phyloP scores from a whole-genome alignment of 1,284 basidiomycete species.

The Ustilago trichophora region DNA sequence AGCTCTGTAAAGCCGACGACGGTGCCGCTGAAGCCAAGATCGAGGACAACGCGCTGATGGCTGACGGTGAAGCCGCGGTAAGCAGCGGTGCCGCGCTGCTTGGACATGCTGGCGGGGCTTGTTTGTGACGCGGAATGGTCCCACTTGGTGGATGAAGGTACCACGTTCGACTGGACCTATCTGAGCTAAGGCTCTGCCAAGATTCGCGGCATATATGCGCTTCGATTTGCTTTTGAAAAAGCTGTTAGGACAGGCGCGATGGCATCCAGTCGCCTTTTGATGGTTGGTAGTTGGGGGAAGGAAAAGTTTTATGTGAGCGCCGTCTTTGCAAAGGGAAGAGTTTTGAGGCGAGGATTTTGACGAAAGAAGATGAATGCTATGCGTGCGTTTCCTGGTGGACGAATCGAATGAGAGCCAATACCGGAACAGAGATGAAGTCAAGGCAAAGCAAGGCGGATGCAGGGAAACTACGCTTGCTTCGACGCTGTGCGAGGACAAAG shows the following conservation, averaged over 20 bases:
- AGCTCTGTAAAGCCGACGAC: conserved; percentile 79
- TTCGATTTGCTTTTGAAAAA: neutral
- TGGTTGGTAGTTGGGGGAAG: neutral
- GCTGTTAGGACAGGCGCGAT: neutral
- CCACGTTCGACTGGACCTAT: no score
- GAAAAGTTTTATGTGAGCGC: no score
- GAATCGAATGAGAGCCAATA: neutral
- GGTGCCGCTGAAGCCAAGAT: conserved; percentile 79
- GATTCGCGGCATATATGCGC: conserved; percentile 17
- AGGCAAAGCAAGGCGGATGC: conserved; percentile 8
- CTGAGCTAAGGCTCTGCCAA: no score
- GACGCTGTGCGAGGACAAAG: no score
- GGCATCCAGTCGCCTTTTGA: neutral
- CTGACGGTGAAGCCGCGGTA: conserved; percentile 62
- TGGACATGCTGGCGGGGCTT: conserved; percentile 23
- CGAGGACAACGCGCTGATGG: conserved; percentile 89
- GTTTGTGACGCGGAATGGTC: no score
- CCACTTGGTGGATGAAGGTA: no score
- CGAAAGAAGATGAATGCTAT: no score
- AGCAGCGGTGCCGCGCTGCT: conserved; percentile 33
- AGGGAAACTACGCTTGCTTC: conserved; percentile 11
- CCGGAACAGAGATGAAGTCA: neutral
- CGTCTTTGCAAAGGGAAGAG: no score
- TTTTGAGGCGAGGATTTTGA: no score
- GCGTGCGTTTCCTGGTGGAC: neutral